A percentile compares a stretch with the other conserved stretches of the same genome.
These are phyloP conservation scores for Penicillium soppii DNA, from an alignment of 495 filamentous ascomycete genomes.

Conservation along the genomic window DNA sequence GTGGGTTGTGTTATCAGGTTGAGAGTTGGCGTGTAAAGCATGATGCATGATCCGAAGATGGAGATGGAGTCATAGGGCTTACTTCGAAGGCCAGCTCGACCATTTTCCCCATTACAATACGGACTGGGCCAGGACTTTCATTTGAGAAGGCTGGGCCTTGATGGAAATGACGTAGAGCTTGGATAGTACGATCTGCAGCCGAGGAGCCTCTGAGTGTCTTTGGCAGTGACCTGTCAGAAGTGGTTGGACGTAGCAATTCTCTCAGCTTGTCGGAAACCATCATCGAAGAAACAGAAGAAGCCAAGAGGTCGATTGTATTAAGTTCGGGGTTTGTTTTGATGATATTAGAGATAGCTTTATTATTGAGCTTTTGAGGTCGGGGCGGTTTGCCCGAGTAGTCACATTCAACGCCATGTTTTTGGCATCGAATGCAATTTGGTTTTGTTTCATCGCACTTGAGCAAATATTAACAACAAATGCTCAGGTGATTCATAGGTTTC, in stretches of 20 bases:
- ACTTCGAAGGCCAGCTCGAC: conserved; percentile 41
- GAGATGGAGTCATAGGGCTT: conserved; percentile 1
- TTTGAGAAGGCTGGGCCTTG: conserved; percentile 21
- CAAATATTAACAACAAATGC: neutral
- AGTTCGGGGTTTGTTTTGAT: conserved; percentile 10
- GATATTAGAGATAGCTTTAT: conserved; percentile 19
- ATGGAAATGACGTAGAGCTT: conserved; percentile 39
- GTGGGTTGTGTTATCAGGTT: neutral
- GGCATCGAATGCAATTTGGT: conserved; percentile 43
- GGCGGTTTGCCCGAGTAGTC: conserved; percentile 25
- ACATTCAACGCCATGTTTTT: conserved; percentile 40
- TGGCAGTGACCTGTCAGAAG: neutral
- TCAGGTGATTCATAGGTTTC: neutral
- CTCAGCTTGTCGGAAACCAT: conserved; percentile 24
- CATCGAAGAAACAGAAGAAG: conserved; percentile 25
- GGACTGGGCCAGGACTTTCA: conserved; percentile 17
- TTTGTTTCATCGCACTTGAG: conserved; percentile 49
- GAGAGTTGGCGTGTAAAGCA: neutral
- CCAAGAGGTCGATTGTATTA: conserved; percentile 18
- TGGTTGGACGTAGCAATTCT: conserved; percentile 18
- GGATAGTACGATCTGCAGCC: conserved; percentile 6
- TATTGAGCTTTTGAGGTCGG: conserved; percentile 2
- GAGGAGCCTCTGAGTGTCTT: neutral
- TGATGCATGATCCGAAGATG: neutral
- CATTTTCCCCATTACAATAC: conserved; percentile 33